phyloP scores from a whole-genome alignment of 371 early-diverging fungal genomes.

The Apophysomyces ossiformis region DNA sequence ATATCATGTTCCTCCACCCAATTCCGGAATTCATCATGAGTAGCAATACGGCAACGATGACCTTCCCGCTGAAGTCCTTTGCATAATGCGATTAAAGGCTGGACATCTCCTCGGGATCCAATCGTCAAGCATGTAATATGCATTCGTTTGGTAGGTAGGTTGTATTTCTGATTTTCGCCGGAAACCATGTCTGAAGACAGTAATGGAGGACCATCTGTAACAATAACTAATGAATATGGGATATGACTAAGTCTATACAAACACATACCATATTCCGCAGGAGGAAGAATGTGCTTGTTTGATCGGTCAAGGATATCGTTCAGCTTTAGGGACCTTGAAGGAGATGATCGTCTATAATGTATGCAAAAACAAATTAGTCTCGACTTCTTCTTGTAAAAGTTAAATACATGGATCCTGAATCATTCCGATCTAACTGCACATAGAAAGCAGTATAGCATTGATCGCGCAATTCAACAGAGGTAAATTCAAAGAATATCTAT shows the following conservation, averaged over 20 bases:
- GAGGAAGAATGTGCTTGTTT: slow-evolving; percentile 36
- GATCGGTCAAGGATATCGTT: slow-evolving; percentile 29
- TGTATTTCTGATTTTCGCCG: background rate
- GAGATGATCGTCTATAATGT: background rate
- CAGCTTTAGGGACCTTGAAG: slow-evolving; percentile 15
- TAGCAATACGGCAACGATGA: slow-evolving; percentile 76
- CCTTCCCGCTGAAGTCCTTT: slow-evolving; percentile 76
- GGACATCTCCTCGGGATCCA: slow-evolving; percentile 89
- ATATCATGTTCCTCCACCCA: slow-evolving; percentile 82
- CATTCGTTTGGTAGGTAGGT: slow-evolving; percentile 48
- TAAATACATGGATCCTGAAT: background rate
- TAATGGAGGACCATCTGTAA: slow-evolving; percentile 26
- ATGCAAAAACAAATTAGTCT: background rate
- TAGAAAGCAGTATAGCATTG: slow-evolving; percentile 32
- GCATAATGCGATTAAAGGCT: slow-evolving; percentile 85
- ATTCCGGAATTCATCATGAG: slow-evolving; percentile 74
- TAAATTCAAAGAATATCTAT: slow-evolving; percentile 49
- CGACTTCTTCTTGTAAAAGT: background rate
- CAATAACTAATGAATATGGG: background rate
- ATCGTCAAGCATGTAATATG: slow-evolving; percentile 83
- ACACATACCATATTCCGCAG: slow-evolving; percentile 36
- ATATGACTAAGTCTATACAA: background rate
- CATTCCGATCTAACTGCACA: slow-evolving; percentile 4
- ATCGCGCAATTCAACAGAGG: slow-evolving; percentile 33
- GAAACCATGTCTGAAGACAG: slow-evolving; percentile 3